These are phyloP conservation scores for Fusarium sp. DNA, from an alignment of 2,329 filamentous ascomycete species.

Conservation along the genomic window DNA sequence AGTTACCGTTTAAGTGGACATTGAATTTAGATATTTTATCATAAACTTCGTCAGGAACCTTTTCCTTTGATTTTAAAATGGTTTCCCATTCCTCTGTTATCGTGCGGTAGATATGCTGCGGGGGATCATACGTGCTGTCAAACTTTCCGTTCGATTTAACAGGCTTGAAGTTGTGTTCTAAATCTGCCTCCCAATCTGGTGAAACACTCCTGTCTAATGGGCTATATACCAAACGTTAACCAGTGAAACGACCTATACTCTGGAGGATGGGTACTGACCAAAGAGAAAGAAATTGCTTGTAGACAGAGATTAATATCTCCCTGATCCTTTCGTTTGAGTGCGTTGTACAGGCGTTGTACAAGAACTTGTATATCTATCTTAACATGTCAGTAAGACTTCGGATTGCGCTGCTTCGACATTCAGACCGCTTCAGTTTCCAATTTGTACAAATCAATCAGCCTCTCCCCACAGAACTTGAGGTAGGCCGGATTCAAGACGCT, in stretches of 20 bases:
- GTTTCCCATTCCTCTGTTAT: no score
- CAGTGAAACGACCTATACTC: not conserved
- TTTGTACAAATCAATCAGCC: not conserved
- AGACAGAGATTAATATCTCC: accelerated
- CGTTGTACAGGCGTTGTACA: not conserved
- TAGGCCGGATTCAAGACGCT: not conserved
- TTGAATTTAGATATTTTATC: no score
- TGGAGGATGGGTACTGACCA: not conserved
- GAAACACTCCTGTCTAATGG: not conserved
- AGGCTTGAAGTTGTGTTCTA: not conserved
- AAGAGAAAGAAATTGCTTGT: not conserved
- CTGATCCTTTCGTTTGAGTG: not conserved
- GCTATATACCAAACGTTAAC: not conserved
- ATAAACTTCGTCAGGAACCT: no score
- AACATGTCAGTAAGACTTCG: accelerated
- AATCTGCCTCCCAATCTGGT: not conserved
- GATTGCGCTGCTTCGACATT: not conserved
- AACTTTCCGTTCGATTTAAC: no score
- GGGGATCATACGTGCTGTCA: no score
- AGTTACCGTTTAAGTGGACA: not conserved
- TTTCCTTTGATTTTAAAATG: no score
- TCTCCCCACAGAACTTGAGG: not conserved
- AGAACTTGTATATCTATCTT: not conserved
- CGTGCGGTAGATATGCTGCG: not conserved
- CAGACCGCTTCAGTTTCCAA: not conserved